Base-by-base conservation (phyloP, 2,329 filamentous ascomycete species). In the Colletotrichum sojae region DNA sequence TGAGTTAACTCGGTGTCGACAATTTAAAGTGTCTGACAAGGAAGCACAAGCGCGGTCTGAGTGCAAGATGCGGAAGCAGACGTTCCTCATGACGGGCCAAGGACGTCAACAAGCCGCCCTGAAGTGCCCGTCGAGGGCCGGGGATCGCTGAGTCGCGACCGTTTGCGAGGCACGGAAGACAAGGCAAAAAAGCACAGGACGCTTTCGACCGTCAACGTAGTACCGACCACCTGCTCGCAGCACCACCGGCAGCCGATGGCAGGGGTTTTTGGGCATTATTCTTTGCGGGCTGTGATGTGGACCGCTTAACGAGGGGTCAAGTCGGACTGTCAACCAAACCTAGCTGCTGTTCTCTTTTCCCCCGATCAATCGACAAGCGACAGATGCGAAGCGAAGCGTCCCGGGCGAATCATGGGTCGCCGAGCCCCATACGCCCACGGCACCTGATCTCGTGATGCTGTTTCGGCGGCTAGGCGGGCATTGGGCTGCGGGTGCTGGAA, bases 381-480 rank as follows among this genome's bases (percentile, higher is more conserved):
- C 59, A 55, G 46, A 46, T 39, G 46, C 22, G 31, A 36, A 36
- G 18, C 15, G 31, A 48, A 49, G 20, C 25, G 16, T 16, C 13
- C 8, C 40, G 18, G n/a, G 36, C 66, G 54, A 60, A 65, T 65
- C 48, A 60, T 40, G 31, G 20, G 36, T 36, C 9, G 31, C 46
- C 39, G 16, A 36, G 36, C 48, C 51, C 54, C 54, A 55, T 65
- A 40, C 10, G 36, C 45, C 39, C 48, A 69, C 43, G 54, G 55
- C 53, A 65, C 40, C 49, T 55, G 49, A 65, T 60, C 31, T 60
- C 66, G 54, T 56, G 61, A 69, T 65, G 49, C 62, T 60, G 66
- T 46, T 40, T 60, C 49, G 49, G 66, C 62, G 66, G 66, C 51
- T 59, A 69, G 55, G 49, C 43, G 66, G 53, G 61, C 66, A 51